These are phyloP conservation scores for Ilex paraguariensis DNA, from an alignment of 305 asterid genomes.

Conservation along the genomic window DNA sequence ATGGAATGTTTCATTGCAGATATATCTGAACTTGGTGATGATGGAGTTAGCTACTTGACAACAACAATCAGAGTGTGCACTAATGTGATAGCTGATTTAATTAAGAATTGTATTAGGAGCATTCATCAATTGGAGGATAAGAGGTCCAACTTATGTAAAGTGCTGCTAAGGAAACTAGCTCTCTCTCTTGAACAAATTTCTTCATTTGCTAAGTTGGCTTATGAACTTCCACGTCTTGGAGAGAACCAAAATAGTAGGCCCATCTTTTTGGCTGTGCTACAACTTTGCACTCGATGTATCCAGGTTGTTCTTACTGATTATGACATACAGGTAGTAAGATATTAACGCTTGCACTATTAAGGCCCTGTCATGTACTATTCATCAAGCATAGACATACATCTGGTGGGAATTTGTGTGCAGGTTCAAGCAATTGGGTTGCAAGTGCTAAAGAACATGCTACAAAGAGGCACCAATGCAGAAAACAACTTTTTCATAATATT, in stretches of 20 bases:
- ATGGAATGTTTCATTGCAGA: conserved; percentile 41
- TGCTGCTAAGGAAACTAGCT: conserved; percentile 78
- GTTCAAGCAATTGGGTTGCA: conserved; percentile 86
- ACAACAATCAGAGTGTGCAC: conserved; percentile 64
- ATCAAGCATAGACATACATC: conserved; percentile 13
- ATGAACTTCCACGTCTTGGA: conserved; percentile 40
- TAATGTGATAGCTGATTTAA: conserved; percentile 53
- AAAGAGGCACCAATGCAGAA: conserved; percentile 48
- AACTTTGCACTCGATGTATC: conserved; percentile 49
- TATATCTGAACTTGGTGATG: conserved; percentile 47
- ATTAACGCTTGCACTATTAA: conserved; percentile 12
- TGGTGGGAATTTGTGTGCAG: conserved; percentile 34
- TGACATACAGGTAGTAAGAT: conserved; percentile 60
- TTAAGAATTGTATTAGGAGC: conserved; percentile 50
- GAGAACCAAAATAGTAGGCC: conserved; percentile 44
- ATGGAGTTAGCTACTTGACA: conserved; percentile 36
- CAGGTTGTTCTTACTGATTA: conserved; percentile 53
- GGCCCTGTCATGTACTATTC: conserved; percentile 16
- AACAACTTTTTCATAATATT: conserved; percentile 48
- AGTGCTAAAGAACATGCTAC: conserved; percentile 62
- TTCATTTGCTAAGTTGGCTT: conserved; percentile 56
- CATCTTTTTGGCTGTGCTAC: conserved; percentile 43
- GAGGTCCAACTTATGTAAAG: conserved; percentile 51
- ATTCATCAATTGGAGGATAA: conserved; percentile 65
- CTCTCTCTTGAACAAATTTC: conserved; percentile 59